phyloP scores from a whole-genome alignment of 2,329 filamentous ascomycete species.

The Ceratocystis lukuohia region DNA sequence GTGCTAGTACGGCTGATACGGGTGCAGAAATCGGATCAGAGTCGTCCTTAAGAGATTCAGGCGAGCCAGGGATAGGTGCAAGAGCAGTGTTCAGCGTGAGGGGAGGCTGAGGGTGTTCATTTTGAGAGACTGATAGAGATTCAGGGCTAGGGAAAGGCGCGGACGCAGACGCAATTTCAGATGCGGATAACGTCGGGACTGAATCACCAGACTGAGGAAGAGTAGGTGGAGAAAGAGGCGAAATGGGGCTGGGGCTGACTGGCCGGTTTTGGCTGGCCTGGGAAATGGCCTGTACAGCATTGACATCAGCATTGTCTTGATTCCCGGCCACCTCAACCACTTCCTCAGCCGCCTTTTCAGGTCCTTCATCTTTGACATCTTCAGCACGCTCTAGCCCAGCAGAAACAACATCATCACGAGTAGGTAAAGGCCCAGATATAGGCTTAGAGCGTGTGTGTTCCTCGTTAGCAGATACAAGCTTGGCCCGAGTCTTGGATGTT shows the following conservation, averaged over 20 bases:
- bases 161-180: not conserved
- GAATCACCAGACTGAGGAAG: not conserved
- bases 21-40: not conserved
- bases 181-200: not conserved
- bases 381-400: not conserved
- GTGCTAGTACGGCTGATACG: not conserved
- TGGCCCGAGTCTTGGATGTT: not conserved
- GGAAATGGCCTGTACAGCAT: not conserved
- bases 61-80: conserved; percentile 17
- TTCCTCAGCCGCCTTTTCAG: not conserved
- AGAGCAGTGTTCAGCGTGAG: conserved; percentile 6
- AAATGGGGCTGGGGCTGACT: not conserved
- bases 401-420: not conserved
- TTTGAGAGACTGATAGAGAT: not conserved
- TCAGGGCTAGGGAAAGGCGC: not conserved
- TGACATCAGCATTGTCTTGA: not conserved
- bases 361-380: not conserved
- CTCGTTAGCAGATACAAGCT: not conserved
- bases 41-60: conserved; percentile 9
- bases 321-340: not conserved
- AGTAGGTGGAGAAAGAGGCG: not conserved
- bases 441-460: not conserved
- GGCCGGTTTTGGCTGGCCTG: not conserved
- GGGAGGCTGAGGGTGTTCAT: not conserved
- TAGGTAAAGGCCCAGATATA: not conserved